These are phyloP conservation scores for Bipolaris gigantea DNA, from an alignment of 2,329 filamentous ascomycete species.

Conservation along the genomic window DNA sequence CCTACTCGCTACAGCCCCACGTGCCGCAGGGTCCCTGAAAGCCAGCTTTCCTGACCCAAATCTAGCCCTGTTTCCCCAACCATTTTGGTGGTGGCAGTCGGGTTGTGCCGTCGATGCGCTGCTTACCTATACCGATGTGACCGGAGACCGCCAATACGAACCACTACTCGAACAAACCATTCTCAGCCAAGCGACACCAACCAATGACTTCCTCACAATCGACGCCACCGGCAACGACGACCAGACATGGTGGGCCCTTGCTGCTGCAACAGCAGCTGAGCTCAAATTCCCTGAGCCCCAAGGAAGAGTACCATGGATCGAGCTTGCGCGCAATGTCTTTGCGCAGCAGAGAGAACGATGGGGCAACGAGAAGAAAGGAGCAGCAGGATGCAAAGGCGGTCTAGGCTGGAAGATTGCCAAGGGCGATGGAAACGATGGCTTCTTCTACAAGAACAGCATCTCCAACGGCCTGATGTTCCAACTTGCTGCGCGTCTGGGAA, in stretches of 20 bases:
- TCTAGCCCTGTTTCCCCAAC: conserved; percentile 24
- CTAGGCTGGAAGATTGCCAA: conserved; percentile 72
- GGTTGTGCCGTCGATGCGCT: conserved; percentile 31
- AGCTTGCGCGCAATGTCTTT: conserved; percentile 70
- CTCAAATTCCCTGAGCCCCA: conserved; percentile 58
- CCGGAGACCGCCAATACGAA: conserved; percentile 47
- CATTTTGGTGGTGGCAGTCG: conserved; percentile 39
- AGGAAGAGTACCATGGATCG: conserved; percentile 58
- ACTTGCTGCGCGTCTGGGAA: conserved; percentile 60
- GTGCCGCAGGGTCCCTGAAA: conserved; percentile 22
- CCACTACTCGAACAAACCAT: conserved; percentile 33
- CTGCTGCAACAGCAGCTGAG: conserved; percentile 68
- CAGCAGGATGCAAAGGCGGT: conserved; percentile 69
- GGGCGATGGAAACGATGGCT: conserved; percentile 65
- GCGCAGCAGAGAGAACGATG: conserved; percentile 69
- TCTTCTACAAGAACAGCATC: conserved; percentile 78
- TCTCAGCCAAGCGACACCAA: conserved; percentile 26
- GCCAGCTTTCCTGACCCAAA: conserved; percentile 21
- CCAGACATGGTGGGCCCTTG: conserved; percentile 72
- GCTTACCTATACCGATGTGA: conserved; percentile 48
- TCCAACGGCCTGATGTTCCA: conserved; percentile 81
- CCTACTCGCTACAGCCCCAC: conserved; percentile 17
- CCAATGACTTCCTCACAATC: conserved; percentile 46
- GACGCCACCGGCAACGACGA: conserved; percentile 66
- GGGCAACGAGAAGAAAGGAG: conserved; percentile 34